phyloP scores from a whole-genome alignment of 352 stramenopile species.

The Pythium volutum region DNA sequence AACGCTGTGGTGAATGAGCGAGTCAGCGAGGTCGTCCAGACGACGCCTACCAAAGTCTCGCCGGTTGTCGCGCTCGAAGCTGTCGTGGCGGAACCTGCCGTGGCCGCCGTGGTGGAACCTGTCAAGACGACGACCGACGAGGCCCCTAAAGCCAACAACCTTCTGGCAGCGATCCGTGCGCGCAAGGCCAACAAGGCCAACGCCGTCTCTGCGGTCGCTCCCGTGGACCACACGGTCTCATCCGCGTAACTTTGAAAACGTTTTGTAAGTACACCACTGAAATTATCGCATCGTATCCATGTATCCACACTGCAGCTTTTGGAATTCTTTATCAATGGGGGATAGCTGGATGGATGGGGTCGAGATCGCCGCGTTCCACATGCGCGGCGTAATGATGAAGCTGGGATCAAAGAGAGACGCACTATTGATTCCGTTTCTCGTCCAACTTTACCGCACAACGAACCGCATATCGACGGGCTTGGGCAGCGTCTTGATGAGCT shows the following conservation, averaged over 20 bases:
- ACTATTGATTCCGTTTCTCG: no score
- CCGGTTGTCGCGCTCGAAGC: background rate
- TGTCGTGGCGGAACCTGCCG: background rate
- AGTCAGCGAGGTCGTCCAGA: background rate
- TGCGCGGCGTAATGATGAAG: background rate
- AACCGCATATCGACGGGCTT: constrained; percentile 84
- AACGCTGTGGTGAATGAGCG: background rate
- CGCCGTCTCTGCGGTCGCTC: background rate
- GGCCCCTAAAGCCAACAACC: constrained; percentile 19
- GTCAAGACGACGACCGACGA: background rate
- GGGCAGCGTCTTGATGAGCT: constrained; percentile 67
- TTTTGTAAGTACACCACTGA: constrained; percentile 5
- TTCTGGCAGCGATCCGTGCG: constrained; percentile 68
- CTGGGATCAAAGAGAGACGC: no score
- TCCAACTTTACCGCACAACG: constrained; percentile 56
- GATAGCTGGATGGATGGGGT: background rate
- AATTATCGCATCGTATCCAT: background rate
- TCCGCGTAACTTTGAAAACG: background rate
- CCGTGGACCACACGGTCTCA: background rate
- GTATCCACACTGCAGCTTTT: background rate
- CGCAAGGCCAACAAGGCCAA: constrained; percentile 22
- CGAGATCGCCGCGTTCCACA: background rate
- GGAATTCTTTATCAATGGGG: background rate
- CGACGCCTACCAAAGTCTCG: background rate
- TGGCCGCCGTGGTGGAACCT: background rate